phyloP scores from a whole-genome alignment of 768 basidiomycete species.

The Pulveroboletus frians region DNA sequence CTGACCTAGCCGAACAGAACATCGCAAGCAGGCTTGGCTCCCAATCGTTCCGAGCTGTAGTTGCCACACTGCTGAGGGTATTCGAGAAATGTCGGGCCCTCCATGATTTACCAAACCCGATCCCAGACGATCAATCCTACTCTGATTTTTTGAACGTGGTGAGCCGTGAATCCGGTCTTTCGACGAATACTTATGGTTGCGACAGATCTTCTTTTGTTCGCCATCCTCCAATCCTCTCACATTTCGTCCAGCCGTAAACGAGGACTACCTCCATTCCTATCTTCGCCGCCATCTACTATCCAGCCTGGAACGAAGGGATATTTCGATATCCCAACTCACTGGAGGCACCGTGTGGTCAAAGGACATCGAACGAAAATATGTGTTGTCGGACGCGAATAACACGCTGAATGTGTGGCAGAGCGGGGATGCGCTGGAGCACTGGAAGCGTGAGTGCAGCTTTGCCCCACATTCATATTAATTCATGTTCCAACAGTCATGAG shows the following conservation, averaged over 20 bases:
- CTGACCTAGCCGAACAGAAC: conserved; percentile 47
- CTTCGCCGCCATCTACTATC: conserved; percentile 59
- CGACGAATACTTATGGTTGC: conserved; percentile 4
- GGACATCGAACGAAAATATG: conserved; percentile 38
- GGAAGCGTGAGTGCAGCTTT: conserved; percentile 52
- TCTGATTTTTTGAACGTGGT: conserved; percentile 73
- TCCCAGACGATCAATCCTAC: conserved; percentile 43
- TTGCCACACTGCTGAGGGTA: conserved; percentile 61
- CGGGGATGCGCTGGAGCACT: conserved; percentile 62
- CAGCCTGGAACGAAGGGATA: conserved; percentile 48
- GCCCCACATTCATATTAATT: conserved; percentile 1
- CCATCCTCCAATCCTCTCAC: conserved; percentile 46
- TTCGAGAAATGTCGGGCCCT: conserved; percentile 82
- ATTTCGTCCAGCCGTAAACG: conserved; percentile 50
- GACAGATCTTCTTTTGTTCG: conserved; percentile 81
- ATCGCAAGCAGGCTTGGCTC: conserved; percentile 72
- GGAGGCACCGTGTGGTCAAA: conserved; percentile 15
- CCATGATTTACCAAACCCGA: conserved; percentile 54
- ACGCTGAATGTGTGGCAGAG: conserved; percentile 62
- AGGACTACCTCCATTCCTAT: conserved; percentile 66
- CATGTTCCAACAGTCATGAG: conserved; percentile 59
- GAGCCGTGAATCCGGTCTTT: conserved; percentile 16
- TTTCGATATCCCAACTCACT: conserved; percentile 42
- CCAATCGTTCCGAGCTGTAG: conserved; percentile 57
- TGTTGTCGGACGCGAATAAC: conserved; percentile 62